Base-by-base conservation (phyloP, 345 rosid genomes). In the Ceriops tagal region DNA sequence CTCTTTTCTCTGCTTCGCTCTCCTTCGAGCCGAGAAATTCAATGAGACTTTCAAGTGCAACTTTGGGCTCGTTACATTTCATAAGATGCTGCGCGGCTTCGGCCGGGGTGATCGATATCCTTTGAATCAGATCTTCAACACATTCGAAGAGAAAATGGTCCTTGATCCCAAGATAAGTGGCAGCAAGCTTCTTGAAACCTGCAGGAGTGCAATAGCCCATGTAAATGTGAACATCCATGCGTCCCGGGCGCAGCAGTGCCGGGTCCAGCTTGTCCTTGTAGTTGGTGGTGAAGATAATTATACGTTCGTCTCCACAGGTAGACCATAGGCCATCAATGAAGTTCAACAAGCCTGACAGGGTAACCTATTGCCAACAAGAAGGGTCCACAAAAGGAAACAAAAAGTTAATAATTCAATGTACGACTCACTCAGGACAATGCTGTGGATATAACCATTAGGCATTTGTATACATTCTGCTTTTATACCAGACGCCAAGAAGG, bases 321-420 rank as follows among this genome's bases (percentile, higher is more conserved):
- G 78, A 75, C 78, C 78, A 75, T 43, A 75, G 43, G 57, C 78
- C 78, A 52, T 75, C 78, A 22, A 75, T 69, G 78, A 75, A 75
- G 59, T 75, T 75, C 65, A 75, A 22, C 34, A 75, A 47, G 4
- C 78, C 78, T 20, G 78, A 75, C 26, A 75, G 24, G 5, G 78
- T 69, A 5, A 75, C 69, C 78, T 75, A 15, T 22, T 3, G 24
- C 16, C 20, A 6, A 4, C 37, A 66, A 13, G 35, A 5, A 28
- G 35, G 49, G 21, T n/a, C 67, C 26, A 46, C 11, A 0, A 46
- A 70, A 56, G 59, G 6, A 10, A 56, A 56, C 35, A 68, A 35
- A 34, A 8, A 2, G 18, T 35, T 16, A 53, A 8, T 20, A 11
- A 47, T 19, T 7, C 30, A 13, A 43, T 11, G 49, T 43, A 58